A percentile compares a stretch with the other conserved stretches of the same genome.
phyloP scores from a whole-genome alignment of 2,329 filamentous ascomycete species.

The Microthyrium microscopicum region DNA sequence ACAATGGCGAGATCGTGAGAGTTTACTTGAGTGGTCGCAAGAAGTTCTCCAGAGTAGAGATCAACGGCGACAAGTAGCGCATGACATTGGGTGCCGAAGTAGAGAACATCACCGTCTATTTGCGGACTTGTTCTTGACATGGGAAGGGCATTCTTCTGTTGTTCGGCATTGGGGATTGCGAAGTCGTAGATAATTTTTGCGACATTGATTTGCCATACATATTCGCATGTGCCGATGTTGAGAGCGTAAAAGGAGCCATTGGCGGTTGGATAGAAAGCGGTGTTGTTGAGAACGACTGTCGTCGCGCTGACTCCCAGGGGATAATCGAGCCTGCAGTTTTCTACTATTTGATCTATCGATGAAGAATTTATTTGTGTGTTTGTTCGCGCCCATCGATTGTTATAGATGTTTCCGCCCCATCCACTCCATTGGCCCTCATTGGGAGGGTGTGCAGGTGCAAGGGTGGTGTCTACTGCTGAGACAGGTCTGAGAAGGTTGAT shows the following conservation, averaged over 20 bases:
- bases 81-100: constrained; percentile 14
- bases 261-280: constrained; percentile 19
- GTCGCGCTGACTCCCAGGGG: constrained; percentile 9
- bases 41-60: constrained; percentile 10
- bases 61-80: constrained; percentile 16
- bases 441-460: too few relatives aligned
- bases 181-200: constrained; percentile 13
- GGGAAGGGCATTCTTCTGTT: constrained; percentile 5
- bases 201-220: constrained; percentile 16
- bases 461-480: too few relatives aligned
- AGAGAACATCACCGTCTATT: constrained; percentile 14
- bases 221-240: constrained; percentile 11
- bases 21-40: constrained; percentile 13
- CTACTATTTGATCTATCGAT: neutral
- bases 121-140: constrained; percentile 10
- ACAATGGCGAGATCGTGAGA: constrained; percentile 14
- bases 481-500: too few relatives aligned
- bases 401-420: constrained; percentile 4
- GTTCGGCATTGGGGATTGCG: constrained; percentile 8
- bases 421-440: constrained; percentile 5
- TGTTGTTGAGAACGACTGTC: constrained; percentile 7
- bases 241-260: constrained; percentile 18
- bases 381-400: constrained; percentile 4
- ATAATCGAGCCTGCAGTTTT: constrained; percentile 3
- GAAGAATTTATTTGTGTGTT: constrained; percentile 4